Base-by-base conservation (phyloP, 2,329 filamentous ascomycete genomes). In the Didymosphaeria variabile region DNA sequence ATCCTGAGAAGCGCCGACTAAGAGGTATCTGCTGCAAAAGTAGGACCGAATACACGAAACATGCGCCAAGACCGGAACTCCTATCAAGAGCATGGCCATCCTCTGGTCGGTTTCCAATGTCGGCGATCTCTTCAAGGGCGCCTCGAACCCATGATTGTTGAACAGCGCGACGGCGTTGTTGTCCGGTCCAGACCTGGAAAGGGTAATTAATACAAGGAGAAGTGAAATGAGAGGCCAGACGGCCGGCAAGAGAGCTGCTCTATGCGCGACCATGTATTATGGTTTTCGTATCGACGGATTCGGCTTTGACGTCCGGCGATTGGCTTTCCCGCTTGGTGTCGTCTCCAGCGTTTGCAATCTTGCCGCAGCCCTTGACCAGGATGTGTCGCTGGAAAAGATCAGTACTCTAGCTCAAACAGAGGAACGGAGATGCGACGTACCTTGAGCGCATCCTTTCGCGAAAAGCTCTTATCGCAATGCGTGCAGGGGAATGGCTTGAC, bases 391-490 rank as follows among this genome's bases (percentile, higher is more conserved):
- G 76, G 69, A 62, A 60, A 61, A 36, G 26, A 67, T 79, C 64
- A 78, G 72, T 62, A 74, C 61, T 53, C 34, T 3, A 4, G 13
- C 10, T 47, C 70, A 55, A 66, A 61, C 31, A 54, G n/a, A 21
- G 4, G n/a, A 23, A 42, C 21, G 23, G 54, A 40, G 59, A 1
- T 6, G 56, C 15, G 46, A 81, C 87, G 71, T 82, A 98, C 95
- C 91, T 98, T 98, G 32, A 99, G 83, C 10, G 95, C 95, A 79
- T 98, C 95, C 77, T 98, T 98, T 61, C 95, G 86, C 3, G 94
- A 97, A 74, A 99, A 99, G 76, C 92, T 95, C 86, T 98, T 98
- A 63, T 97, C 93, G 76, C 95, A 99, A 72, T 91, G 90, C 7
- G 84, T 87, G 77, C 95, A 99, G 0, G 94, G 94, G 77, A 94